Base-by-base conservation (phyloP, 73 alveolate species). In the Strombidium stylifer region DNA sequence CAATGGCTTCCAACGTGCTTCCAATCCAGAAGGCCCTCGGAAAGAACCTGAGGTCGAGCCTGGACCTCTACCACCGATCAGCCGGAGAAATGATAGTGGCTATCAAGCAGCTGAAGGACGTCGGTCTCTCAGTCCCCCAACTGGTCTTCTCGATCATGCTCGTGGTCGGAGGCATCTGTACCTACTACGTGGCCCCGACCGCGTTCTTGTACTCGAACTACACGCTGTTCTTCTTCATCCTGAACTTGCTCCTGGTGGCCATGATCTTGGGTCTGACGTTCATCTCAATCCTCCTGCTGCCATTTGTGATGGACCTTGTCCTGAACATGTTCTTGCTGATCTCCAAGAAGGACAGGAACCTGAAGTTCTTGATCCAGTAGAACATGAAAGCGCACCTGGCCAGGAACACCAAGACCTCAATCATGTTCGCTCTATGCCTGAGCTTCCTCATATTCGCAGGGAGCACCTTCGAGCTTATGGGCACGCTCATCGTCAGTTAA, bases 251-350 rank as follows among this genome's bases (percentile, higher is more conserved):
- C 21, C 66, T 94, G 46, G 65, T 94, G 20, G 65, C 87, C 7
- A 94, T 94, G 99, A 81, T 94, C 31, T 26, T 94, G 25, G 99
- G 99, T 14, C 72, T 94, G 32, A 82, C 93, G 15, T 60, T 94
- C 14, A 54, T 94, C 7, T 60, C 92, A 4, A 85, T 81, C 44
- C 36, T 92, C 24, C 28, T 93, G 0, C 69, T 84, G 23, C 94
- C 94, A 3, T 67, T 47, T 53, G 31, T 94, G 8, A 89, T 92
- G 60, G 79, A 69, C 55, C 26, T 45, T 0, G 51, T 81, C 20
- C 64, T 89, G 7, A 30, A 69, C 39, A 5, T 81, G 6, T 40
- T 85, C 15, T 57, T 86, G 60, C 68, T 67, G 48, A 54, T 86
- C 41, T 58, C 59, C 73, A 78, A 68, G 52, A 46, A 70, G 34